Percentiles rank a stretch among this genome's conserved stretches.
phyloP scores from a whole-genome alignment of 2,329 filamentous ascomycete genomes.

The Geosmithia flava region DNA sequence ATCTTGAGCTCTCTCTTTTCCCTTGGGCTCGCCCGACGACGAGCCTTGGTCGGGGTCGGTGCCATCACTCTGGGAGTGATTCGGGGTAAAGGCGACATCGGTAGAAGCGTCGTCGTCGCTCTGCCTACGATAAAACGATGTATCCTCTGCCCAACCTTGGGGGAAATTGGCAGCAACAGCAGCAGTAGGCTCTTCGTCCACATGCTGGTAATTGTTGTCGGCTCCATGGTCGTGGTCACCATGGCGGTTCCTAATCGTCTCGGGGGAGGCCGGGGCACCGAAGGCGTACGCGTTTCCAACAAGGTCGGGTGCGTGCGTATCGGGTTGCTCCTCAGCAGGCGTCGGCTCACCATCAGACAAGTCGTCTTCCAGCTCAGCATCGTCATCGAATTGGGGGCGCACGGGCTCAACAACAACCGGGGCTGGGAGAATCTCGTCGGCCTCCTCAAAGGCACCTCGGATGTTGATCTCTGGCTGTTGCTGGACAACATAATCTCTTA shows the following conservation, averaged over 20 bases:
- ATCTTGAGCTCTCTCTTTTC: conserved; percentile 10
- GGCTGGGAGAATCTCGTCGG: not conserved
- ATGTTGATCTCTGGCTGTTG: conserved; percentile 90
- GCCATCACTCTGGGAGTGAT: not conserved
- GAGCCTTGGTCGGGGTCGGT: not conserved
- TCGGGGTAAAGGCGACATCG: not conserved
- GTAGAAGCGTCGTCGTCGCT: not conserved
- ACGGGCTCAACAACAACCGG: conserved; percentile 1
- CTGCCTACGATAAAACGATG: not conserved
- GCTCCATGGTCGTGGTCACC: too few relatives aligned
- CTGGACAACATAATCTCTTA: conserved; percentile 95
- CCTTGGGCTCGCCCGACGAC: conserved; percentile 6
- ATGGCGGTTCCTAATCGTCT: too few relatives aligned
- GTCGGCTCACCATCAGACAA: not conserved
- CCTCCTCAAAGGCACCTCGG: conserved; percentile 29
- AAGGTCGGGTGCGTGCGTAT: not conserved
- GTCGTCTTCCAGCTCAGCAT: not conserved
- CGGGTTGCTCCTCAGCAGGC: not conserved
- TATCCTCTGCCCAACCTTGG: not conserved
- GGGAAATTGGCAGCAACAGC: not conserved
- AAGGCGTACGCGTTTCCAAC: too few relatives aligned
- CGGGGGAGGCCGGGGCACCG: too few relatives aligned
- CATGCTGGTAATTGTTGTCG: not conserved
- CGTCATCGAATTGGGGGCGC: not conserved
- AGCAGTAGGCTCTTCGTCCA: not conserved